These are phyloP conservation scores for Chalciporus piperatoides DNA, from an alignment of 1,284 basidiomycete genomes.

Conservation along the genomic window DNA sequence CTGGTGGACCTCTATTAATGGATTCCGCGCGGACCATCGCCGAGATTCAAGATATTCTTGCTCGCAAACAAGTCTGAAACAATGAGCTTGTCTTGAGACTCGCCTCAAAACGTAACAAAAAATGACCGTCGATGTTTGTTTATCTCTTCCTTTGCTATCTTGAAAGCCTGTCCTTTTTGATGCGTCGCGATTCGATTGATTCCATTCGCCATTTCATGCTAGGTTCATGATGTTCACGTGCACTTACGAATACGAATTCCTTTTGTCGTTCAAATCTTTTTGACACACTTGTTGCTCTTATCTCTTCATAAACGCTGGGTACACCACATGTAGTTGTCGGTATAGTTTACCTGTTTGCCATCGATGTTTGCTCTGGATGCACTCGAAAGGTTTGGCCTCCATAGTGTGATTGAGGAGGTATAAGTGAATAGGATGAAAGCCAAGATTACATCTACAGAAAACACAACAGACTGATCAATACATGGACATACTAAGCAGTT, in stretches of 20 bases:
- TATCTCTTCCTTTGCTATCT: constrained; percentile 1
- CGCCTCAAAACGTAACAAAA: constrained; percentile 1
- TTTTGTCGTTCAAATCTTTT: constrained; percentile 8
- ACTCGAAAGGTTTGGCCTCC: background rate
- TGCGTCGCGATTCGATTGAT: background rate
- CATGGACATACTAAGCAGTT: background rate
- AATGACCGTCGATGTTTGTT: constrained; percentile 5
- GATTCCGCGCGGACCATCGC: constrained; percentile 65
- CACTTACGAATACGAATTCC: constrained; percentile 19
- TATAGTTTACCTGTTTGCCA: constrained; percentile 22
- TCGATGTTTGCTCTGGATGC: constrained; percentile 7
- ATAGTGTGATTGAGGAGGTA: background rate
- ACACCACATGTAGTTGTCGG: constrained; percentile 24
- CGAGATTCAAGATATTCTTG: constrained; percentile 70
- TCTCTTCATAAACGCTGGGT: constrained; percentile 11
- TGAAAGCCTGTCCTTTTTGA: background rate
- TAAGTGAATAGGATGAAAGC: no score
- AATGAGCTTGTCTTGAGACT: no score
- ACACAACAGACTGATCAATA: no score
- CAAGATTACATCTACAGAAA: background rate
- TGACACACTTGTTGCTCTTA: constrained; percentile 13
- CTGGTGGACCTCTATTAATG: constrained; percentile 59
- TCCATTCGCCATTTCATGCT: constrained; percentile 21
- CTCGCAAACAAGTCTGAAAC: constrained; percentile 47
- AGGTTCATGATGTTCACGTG: constrained; percentile 25